Conservation (phyloP, 805 yeast genomes). For the Yarrowia sp. region DNA sequence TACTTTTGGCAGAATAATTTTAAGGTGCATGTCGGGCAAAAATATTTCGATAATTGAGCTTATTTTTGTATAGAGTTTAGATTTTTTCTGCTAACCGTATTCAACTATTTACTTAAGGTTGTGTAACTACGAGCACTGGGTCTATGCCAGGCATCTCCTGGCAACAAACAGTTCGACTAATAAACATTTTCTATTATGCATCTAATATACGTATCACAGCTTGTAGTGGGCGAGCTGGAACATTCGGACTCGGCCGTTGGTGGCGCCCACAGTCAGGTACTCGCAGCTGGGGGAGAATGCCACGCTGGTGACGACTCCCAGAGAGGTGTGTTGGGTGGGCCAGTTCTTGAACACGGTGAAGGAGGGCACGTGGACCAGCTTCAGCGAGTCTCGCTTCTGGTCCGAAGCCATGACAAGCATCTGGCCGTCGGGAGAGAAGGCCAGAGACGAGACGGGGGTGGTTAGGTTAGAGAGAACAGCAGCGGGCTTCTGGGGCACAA, state of each 20-base stretch:
- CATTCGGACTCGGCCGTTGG: slow-evolving; percentile 82
- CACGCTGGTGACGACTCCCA: slow-evolving; percentile 85
- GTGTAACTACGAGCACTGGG: too few relatives aligned
- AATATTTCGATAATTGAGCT: slow-evolving; percentile 14
- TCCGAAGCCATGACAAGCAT: slow-evolving; percentile 80
- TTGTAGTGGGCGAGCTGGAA: slow-evolving; percentile 82
- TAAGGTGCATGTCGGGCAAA: slow-evolving; percentile 18
- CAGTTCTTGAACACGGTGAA: slow-evolving; percentile 87
- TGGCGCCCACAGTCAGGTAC: slow-evolving; percentile 86
- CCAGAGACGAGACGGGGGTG: slow-evolving; percentile 70
- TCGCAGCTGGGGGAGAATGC: slow-evolving; percentile 78
- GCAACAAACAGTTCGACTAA: not conserved
- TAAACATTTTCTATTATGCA: slow-evolving; percentile 3
- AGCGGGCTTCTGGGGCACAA: slow-evolving; percentile 14
- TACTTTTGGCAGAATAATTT: slow-evolving; percentile 5
- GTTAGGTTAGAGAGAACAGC: slow-evolving; percentile 74
- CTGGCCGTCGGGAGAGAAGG: slow-evolving; percentile 86
- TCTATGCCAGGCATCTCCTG: too few relatives aligned
- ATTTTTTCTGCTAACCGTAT: too few relatives aligned
- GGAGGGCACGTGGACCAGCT: slow-evolving; percentile 82
- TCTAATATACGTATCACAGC: not conserved
- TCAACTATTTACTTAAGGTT: too few relatives aligned
- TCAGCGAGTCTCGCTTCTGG: slow-evolving; percentile 78
- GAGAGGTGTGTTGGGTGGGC: slow-evolving; percentile 96
- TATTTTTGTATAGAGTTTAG: not conserved